Base-by-base conservation (phyloP, 2,329 filamentous ascomycete genomes). In the Ciborinia camelliae region DNA sequence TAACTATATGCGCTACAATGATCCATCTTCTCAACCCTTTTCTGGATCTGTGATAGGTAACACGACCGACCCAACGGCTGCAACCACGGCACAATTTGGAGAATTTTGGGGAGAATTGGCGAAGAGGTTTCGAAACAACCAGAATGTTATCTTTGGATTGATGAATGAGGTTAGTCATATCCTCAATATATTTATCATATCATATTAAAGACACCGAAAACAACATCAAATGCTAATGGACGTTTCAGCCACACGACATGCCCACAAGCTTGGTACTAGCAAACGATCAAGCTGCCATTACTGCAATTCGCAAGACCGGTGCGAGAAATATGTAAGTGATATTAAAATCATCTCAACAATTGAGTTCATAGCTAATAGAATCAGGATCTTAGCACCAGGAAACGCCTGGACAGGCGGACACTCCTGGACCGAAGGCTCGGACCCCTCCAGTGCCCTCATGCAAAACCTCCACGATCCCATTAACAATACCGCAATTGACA, bases 1-100 rank as follows among this genome's bases (percentile, higher is more conserved):
- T 73, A 83, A 82, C 71, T 81, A 83, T 70, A 83, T 83, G 81
- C 76, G 81, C 4, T 84, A 83, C 72, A 82, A 82, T 68, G 76
- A 83, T 68, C 81, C 81, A 1, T 79, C 76, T 23, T 75, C 76
- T 37, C 81, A 83, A 69, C 81, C 81, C 4, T 77, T 73, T 63
- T 78, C 77, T 8, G 81, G 81, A 48, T 80, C 78, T 68, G 76
- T 83, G 14, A 83, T 84, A 67, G 81, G 81, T 30, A 78, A 82
- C 71, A 72, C 75, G 0, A 74, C 75, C 1, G 79, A 84, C 73
- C 63, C 76, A 0, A 76, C 73, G 3, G 78, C 81, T 20, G 79
- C 80, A 14, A 81, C 79, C 4, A 82, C 80, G 10, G 77, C 74
- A 28, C 76, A 82, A 65, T 81, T 83, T 63, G 80, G 74, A 14